phyloP scores from a whole-genome alignment of 768 basidiomycete genomes.

The Tulasnella sp. region DNA sequence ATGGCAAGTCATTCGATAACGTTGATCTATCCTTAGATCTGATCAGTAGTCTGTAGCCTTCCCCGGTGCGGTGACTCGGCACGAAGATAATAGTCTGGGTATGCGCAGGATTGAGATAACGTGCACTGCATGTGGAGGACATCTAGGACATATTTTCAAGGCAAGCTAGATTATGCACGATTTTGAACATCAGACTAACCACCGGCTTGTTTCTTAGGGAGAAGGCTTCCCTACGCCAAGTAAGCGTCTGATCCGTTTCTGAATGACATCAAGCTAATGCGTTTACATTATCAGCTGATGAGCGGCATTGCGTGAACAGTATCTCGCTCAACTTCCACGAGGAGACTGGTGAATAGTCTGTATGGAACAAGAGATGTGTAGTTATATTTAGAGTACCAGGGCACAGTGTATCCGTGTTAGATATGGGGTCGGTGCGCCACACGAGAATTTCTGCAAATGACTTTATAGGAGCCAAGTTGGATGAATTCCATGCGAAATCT shows the following conservation, averaged over 20 bases:
- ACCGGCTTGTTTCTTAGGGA: constrained; percentile 31
- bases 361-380: no score
- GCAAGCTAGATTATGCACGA: constrained; percentile 6
- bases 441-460: no score
- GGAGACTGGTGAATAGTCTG: no score
- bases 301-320: constrained; percentile 85
- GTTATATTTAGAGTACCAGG: no score
- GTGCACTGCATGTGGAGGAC: constrained; percentile 83
- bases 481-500: background rate
- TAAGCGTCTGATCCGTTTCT: constrained; percentile 27
- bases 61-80: constrained; percentile 69
- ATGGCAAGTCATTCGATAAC: constrained; percentile 38
- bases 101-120: constrained; percentile 72
- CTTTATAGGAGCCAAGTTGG: no score
- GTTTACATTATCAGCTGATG: constrained; percentile 41
- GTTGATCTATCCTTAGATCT: background rate
- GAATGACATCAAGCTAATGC: background rate
- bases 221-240: constrained; percentile 74
- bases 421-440: no score
- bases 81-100: constrained; percentile 56
- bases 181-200: background rate
- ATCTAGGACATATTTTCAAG: constrained; percentile 92
- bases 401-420: no score
- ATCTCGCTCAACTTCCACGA: constrained; percentile 66
- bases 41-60: no score